Base-by-base conservation (phyloP, 2,329 filamentous ascomycete genomes). In the Corinectria fuckeliana region DNA sequence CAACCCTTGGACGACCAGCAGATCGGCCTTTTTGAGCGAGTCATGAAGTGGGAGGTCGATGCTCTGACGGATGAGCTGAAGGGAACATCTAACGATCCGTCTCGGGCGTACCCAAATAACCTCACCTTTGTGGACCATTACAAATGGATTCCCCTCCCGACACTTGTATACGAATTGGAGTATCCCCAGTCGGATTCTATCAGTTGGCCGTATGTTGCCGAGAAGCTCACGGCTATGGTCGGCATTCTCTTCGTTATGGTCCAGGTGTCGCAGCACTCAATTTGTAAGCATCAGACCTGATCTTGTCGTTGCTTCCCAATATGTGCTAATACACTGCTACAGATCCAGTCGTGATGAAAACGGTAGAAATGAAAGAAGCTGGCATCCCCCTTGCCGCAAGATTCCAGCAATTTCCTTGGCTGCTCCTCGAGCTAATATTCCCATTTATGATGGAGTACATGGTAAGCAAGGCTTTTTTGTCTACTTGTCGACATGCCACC, bases 401-500 rank as follows among this genome's bases (percentile, higher is more conserved):
- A 45, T 85, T 91, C 69, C 77, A 76, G 57, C 84, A 88, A 58
- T 92, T 93, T 59, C 91, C 91, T 0, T 91, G 88, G 84, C 84
- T 93, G 55, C 76, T 92, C n/a, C 84, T 82, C 59, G 90, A 93
- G 67, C 81, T 94, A 60, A 81, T 92, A 8, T 92, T 93, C 61
- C 91, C 91, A 0, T 88, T 94, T 62, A 86, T 93, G 76, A 86
- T 92, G 76, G 90, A 93, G 72, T 92, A 92, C 62, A 76, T 93
- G 51, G 79, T 81, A 64, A 63, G 75, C n/a, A n/a, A n/a, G n/a
- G n/a, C n/a, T n/a, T n/a, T n/a, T n/a, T n/a, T n/a, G n/a, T 21
- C 1, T 14, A n/a, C 16, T 4, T n/a, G n/a, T n/a, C n/a, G n/a
- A 28, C 21, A 16, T 36, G 21, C 5, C 16, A 34, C 30, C 10